Base-by-base conservation (phyloP, 352 stramenopile species). In the Pythium sp. region DNA sequence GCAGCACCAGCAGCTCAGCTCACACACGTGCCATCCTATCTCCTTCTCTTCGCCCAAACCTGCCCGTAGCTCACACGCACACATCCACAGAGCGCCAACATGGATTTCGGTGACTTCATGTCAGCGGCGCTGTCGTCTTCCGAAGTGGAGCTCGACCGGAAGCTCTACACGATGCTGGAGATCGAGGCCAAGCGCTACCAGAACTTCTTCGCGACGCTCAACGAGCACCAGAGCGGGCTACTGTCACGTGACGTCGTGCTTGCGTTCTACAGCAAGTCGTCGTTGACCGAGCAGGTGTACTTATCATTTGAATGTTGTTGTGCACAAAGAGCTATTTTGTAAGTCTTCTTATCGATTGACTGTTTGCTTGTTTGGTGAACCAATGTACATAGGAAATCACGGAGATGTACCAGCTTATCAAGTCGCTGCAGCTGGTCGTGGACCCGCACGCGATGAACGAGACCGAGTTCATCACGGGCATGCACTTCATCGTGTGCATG, bases 401-500 rank as follows among this genome's bases (percentile, higher is more conserved):
- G 18, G 67, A 79, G 49, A 72, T 92, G 41, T 87, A 84, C 57
- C 51, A 46, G 24, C 71, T 77, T 0, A 67, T 92, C 49, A 90
- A 90, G 74, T 61, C 58, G 20, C 72, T 83, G 32, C 65, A 76
- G 3, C 24, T 90, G 32, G 56, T 78, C n/a, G 22, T 58, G 0
- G 77, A 88, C 58, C 5, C 54, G 1, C 18, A 76, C 28, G 49
- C 63, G 14, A 70, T 93, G 66, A 78, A 73, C 51, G 75, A 80
- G 64, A 79, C 74, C 28, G 81, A 90, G 67, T 93, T 93, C 64
- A 65, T 82, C 54, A 77, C 88, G 61, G 80, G 70, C 41, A 93
- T 93, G 86, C 86, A 93, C 72, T 72, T 93, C 20, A 92, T 93
- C 58, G 79, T 92, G 71, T 93, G 86, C 65, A 81, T 86, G 60